Base-by-base conservation (phyloP, 176 grass and related monocot genomes). In the Dendrocalamus sinicus region DNA sequence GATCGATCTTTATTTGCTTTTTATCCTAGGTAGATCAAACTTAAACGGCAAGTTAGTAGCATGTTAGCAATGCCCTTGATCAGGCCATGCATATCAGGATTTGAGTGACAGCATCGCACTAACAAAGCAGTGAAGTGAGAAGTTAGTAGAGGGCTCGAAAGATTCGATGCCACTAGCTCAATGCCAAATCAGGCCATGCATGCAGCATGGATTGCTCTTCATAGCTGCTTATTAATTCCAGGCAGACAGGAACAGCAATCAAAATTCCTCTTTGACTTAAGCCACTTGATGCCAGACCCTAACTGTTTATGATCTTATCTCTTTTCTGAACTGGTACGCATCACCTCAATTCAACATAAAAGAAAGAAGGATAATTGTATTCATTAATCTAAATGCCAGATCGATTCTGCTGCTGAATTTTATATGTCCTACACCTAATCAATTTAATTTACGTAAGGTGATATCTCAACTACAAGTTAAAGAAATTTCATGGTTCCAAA, bases 211-310 rank as follows among this genome's bases (percentile, higher is more conserved):
- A 39, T 32, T 59, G 51, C 13, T 58, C 23, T 35, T 13, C 19
- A 2, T n/a, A 26, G 3, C 68, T 28, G 30, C 58, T 15, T 46
- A 13, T 70, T 43, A 11, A 68, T 60, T 80, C 76, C 76, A 51
- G 80, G 12, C 7, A 89, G 60, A 80, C 50, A 22, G 48, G 81
- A 84, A 67, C 59, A 84, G 39, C 28, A 41, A 58, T 80, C 79
- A 41, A 83, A 70, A 77, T 70, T 63, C 35, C 40, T 19, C 22
- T 50, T 88, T 83, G 80, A 88, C 80, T 77, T 77, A 7, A n/a
- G 53, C 30, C 45, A 26, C 63, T 61, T 11, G 17, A 50, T 63
- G 63, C 80, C 79, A 78, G 50, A 55, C 40, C 39, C 9, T 30
- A 28, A 28, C 46, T 86, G 76, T 39, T 63, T 74, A 20, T 15